Percentiles rank a stretch among this genome's conserved stretches.
phyloP scores from a whole-genome alignment of 2,329 filamentous ascomycete species.

The Fusarium succisae region DNA sequence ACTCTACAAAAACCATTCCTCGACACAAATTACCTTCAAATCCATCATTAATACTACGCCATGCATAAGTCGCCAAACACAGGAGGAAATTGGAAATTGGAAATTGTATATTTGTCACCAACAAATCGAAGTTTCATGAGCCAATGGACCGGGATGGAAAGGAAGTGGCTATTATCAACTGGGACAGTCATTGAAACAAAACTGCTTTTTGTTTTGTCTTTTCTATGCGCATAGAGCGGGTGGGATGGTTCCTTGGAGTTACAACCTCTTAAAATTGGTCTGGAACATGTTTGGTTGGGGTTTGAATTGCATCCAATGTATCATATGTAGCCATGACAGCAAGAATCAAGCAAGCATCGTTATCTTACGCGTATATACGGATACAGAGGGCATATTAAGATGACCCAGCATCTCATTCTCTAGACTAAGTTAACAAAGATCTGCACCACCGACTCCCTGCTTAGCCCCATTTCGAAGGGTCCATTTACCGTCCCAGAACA shows the following conservation, averaged over 20 bases:
- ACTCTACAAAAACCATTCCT: neutral
- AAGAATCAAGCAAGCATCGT: neutral
- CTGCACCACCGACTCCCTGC: slow-evolving; percentile 35
- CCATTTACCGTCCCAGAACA: slow-evolving; percentile 16
- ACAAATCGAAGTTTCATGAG: slow-evolving; percentile 1
- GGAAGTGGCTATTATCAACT: neutral
- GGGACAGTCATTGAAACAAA: neutral
- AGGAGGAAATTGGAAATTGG: neutral
- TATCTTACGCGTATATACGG: neutral
- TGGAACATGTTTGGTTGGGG: neutral
- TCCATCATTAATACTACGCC: slow-evolving; percentile 18
- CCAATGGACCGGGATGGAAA: neutral
- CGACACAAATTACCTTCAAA: neutral
- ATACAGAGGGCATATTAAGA: slow-evolving; percentile 2
- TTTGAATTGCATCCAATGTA: slow-evolving; percentile 19
- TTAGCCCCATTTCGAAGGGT: slow-evolving; percentile 29
- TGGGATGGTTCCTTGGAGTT: neutral
- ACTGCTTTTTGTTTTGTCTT: neutral
- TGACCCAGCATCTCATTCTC: slow-evolving; percentile 26
- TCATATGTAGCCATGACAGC: slow-evolving; percentile 7
- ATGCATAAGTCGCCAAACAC: neutral
- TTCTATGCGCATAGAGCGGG: neutral
- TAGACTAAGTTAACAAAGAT: slow-evolving; percentile 28
- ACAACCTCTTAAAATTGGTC: neutral
- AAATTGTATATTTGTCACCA: slow-evolving; percentile 7